phyloP scores from a whole-genome alignment of 768 basidiomycete species.

The Mycena indigotica region DNA sequence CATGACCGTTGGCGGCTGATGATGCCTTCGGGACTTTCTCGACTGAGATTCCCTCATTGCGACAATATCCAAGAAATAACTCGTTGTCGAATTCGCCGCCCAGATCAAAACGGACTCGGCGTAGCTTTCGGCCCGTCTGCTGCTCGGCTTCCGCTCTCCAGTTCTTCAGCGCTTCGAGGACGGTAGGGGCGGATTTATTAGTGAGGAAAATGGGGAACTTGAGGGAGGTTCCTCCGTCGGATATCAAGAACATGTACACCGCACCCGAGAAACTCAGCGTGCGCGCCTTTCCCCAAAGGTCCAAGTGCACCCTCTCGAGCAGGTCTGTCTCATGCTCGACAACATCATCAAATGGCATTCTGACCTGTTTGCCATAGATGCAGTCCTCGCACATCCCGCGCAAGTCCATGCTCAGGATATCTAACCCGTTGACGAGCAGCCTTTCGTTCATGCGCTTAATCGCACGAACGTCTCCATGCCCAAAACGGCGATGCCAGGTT shows the following conservation, averaged over 20 bases:
- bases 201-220: slow-evolving; percentile 20
- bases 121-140: slow-evolving; percentile 17
- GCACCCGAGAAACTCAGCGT: slow-evolving; percentile 15
- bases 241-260: slow-evolving; percentile 27
- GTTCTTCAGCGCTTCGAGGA: slow-evolving; percentile 19
- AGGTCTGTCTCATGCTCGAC: slow-evolving; percentile 13
- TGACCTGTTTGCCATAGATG: slow-evolving; percentile 28
- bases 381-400: slow-evolving; percentile 27
- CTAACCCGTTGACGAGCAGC: slow-evolving; percentile 24
- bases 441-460: slow-evolving; percentile 17
- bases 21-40: slow-evolving; percentile 17
- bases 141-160: slow-evolving; percentile 17
- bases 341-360: slow-evolving; percentile 24
- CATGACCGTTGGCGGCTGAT: slow-evolving; percentile 30
- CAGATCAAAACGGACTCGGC: slow-evolving; percentile 20
- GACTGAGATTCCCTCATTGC: slow-evolving; percentile 21
- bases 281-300: slow-evolving; percentile 28
- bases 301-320: slow-evolving; percentile 21
- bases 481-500: slow-evolving; percentile 29
- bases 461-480: slow-evolving; percentile 13
- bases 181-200: slow-evolving; percentile 23
- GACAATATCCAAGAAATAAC: slow-evolving; percentile 21
- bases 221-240: slow-evolving; percentile 20
- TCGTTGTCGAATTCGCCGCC: slow-evolving; percentile 31
- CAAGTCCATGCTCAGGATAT: slow-evolving; percentile 3